Percentiles rank a stretch among this genome's conserved stretches.
These are phyloP conservation scores for Metschnikowia reukaufii DNA, from an alignment of 805 yeast species.

Conservation along the genomic window DNA sequence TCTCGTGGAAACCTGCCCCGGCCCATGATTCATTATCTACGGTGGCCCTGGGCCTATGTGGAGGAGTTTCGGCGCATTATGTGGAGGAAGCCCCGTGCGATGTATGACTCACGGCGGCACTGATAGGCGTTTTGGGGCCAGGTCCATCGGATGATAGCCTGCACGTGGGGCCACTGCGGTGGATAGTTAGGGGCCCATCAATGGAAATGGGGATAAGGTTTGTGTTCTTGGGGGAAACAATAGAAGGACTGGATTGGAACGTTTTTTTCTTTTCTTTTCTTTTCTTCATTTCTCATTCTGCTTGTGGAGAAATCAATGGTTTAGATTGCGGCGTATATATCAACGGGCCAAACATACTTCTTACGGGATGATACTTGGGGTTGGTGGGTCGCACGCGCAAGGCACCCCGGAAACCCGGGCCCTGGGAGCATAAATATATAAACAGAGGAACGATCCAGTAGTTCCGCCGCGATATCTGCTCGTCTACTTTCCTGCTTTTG, in stretches of 20 bases:
- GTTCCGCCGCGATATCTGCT: no score
- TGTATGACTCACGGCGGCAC: conserved; percentile 8
- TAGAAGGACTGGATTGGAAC: no score
- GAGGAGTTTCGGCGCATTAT: conserved; percentile 6
- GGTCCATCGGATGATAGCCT: conserved; percentile 7
- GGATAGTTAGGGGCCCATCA: not conserved
- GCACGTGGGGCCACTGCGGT: not conserved
- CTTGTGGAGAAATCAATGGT: not conserved
- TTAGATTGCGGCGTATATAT: not conserved
- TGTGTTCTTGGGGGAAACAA: no score
- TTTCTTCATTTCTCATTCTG: no score
- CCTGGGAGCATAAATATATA: no score
- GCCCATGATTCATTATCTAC: conserved; percentile 1
- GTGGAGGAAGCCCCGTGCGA: conserved; percentile 8
- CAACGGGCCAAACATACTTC: not conserved
- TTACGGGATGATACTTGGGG: not conserved
- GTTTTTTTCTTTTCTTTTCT: not conserved
- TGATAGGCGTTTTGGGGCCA: conserved; percentile 9
- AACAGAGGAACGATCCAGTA: no score
- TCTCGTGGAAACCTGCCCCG: not conserved
- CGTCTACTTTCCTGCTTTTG: no score
- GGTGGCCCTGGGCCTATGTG: conserved; percentile 3
- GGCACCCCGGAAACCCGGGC: no score
- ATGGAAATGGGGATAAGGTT: no score
- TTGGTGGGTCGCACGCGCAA: no score